A percentile compares a stretch with the other conserved stretches of the same genome.
phyloP scores from a whole-genome alignment of 139 green algal species.

The Micractinium conductrix region DNA sequence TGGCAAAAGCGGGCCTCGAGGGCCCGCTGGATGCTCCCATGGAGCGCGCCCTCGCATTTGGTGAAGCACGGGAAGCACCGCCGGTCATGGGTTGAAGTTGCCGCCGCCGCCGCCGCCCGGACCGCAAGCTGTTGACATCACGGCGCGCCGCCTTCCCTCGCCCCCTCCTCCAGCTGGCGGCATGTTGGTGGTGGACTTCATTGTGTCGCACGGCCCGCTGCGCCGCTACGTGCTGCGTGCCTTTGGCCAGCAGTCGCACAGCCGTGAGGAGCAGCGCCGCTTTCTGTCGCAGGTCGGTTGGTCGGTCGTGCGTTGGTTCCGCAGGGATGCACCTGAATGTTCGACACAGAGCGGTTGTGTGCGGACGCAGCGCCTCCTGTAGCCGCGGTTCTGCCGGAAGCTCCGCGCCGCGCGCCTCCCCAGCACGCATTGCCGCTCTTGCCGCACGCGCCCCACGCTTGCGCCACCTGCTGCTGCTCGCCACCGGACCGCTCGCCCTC shows the following conservation, averaged over 20 bases:
- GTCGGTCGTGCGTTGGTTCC: too few species aligned
- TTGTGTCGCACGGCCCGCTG: slow-evolving; percentile 9
- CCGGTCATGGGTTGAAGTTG: neutral
- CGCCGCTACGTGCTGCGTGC: neutral
- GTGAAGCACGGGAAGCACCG: neutral
- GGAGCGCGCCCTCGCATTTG: slow-evolving; percentile 6
- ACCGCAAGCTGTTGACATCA: neutral
- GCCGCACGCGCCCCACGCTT: too few species aligned
- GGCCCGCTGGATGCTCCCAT: slow-evolving; percentile 1
- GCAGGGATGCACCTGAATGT: too few species aligned
- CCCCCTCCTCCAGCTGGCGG: neutral
- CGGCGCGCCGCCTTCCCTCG: neutral
- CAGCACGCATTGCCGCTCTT: too few species aligned
- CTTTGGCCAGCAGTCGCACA: neutral
- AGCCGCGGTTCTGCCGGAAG: too few species aligned
- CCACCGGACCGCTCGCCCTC: neutral
- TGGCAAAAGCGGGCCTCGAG: neutral
- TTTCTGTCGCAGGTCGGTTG: slow-evolving; percentile 31
- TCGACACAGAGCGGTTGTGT: too few species aligned
- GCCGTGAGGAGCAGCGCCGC: neutral
- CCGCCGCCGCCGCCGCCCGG: neutral
- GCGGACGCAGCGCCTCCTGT: too few species aligned
- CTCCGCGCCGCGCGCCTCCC: too few species aligned
- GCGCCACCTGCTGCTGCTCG: neutral
- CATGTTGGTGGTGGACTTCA: slow-evolving; percentile 19